Conservation (phyloP, 1,284 basidiomycete species). For the Sanghuangporus baumii region DNA sequence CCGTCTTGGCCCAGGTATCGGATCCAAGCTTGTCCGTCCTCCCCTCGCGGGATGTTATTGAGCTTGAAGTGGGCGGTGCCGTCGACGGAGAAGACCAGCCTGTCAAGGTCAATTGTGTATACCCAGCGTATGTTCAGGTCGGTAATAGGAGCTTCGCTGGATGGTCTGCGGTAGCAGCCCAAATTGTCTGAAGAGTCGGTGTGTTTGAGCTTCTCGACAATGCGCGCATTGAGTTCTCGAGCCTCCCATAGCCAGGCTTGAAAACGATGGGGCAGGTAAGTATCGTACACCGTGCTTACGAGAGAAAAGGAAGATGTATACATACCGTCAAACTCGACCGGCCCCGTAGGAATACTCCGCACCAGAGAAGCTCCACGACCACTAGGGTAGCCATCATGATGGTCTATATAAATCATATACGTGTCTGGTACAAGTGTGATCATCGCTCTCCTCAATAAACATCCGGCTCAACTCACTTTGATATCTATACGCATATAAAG, state of each 20-base stretch:
- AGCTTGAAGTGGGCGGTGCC: background rate
- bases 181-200: background rate
- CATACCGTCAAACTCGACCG: background rate
- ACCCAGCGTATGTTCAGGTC: background rate
- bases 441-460: background rate
- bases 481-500: background rate
- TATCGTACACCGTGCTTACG: background rate
- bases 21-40: background rate
- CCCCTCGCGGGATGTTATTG: conserved; percentile 3
- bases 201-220: background rate
- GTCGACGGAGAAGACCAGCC: background rate
- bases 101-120: conserved; percentile 2
- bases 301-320: background rate
- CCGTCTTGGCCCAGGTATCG: conserved; percentile 1
- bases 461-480: background rate
- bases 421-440: background rate
- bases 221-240: background rate
- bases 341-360: background rate
- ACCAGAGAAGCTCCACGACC: background rate
- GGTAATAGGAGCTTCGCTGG: background rate
- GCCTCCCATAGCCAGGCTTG: background rate
- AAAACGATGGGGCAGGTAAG: background rate
- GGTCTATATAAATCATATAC: background rate
- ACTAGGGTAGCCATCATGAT: conserved; percentile 4
- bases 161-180: background rate